Base-by-base conservation (phyloP, 208 protist species). In the Trypanosoma vivax region DNA sequence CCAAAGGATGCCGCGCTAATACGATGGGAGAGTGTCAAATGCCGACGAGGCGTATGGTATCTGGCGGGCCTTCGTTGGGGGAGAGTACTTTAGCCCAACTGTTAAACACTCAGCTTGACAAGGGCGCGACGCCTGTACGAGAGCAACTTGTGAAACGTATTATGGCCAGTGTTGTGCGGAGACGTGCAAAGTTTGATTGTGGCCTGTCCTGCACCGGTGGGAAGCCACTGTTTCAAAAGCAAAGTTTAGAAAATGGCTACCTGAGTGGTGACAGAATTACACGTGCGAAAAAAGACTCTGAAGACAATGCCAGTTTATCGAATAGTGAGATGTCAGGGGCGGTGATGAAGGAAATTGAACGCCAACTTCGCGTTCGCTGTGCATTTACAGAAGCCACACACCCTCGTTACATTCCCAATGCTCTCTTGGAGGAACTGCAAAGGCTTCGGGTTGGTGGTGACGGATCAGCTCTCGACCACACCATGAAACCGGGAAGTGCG, bases 61-160 rank as follows among this genome's bases (percentile, higher is more conserved):
- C 13, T 94, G 82, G 80, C 73, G 86, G 3, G 76, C 86, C 29
- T 94, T 89, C 65, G 86, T 83, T 5, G 83, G 86, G 3, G 79
- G 80, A 19, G 61, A 81, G 50, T 86, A 84, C 63, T 89, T 84
- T 33, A 67, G 63, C 10, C 71, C 82, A 0, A 66, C 71, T 5
- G 68, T 89, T 27, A 13, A 90, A 87, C 50, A 72, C 77, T 9
- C 79, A 53, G 18, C 60, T 93, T 11, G 76, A 90, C 54, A 88
- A 84, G 45, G 50, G 68, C 3, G 52, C 66, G 47, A 85, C 71
- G 6, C 86, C 86, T 10, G 76, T 86, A 24, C 58, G 77, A 28
- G 73, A 76, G 25, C 81, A 90, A 48, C 69, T 90, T n/a, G 47
- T 85, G 11, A 65, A 73, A 35, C 70, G 83, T 31, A 40, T 65